Conservation (phyloP, 495 filamentous ascomycete species). For the Evernia prunastri region DNA sequence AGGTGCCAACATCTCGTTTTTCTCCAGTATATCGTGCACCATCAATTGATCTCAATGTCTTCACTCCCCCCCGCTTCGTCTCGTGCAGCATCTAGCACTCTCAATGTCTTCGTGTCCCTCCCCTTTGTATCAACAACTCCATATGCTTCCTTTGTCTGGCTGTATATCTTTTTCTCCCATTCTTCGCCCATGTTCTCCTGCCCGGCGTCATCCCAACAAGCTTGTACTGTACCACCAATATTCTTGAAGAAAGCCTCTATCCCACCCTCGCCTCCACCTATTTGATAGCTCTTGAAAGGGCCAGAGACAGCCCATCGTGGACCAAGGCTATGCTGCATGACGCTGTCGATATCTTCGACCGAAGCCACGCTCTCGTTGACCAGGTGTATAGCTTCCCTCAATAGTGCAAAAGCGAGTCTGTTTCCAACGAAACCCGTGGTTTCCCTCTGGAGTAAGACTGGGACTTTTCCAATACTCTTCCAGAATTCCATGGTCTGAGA, state of each 20-base stretch:
- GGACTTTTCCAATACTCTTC: conserved; percentile 38
- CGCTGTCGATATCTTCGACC: conserved; percentile 41
- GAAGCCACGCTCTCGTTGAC: conserved; percentile 43
- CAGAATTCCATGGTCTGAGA: conserved; percentile 46
- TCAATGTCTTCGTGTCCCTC: conserved; percentile 12
- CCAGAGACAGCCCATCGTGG: conserved; percentile 53
- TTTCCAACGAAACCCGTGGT: conserved; percentile 48
- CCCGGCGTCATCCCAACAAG: conserved; percentile 47
- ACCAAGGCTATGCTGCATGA: conserved; percentile 46
- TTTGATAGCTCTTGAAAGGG: conserved; percentile 55
- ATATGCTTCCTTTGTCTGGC: conserved; percentile 26
- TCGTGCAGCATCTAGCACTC: conserved; percentile 14
- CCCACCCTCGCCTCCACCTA: conserved; percentile 50
- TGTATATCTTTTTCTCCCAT: conserved; percentile 30
- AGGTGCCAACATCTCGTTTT: background rate
- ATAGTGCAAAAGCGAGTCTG: conserved; percentile 43
- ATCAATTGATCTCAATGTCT: conserved; percentile 6
- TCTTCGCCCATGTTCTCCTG: conserved; percentile 36
- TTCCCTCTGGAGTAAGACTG: conserved; percentile 50
- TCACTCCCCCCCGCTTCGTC: conserved; percentile 5
- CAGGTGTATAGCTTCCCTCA: conserved; percentile 42
- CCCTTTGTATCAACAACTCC: conserved; percentile 13
- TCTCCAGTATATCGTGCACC: background rate
- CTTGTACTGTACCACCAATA: conserved; percentile 49
- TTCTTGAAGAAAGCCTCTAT: conserved; percentile 51